Conservation (phyloP, 2,329 filamentous ascomycete genomes). For the Dendryphion nanum region DNA sequence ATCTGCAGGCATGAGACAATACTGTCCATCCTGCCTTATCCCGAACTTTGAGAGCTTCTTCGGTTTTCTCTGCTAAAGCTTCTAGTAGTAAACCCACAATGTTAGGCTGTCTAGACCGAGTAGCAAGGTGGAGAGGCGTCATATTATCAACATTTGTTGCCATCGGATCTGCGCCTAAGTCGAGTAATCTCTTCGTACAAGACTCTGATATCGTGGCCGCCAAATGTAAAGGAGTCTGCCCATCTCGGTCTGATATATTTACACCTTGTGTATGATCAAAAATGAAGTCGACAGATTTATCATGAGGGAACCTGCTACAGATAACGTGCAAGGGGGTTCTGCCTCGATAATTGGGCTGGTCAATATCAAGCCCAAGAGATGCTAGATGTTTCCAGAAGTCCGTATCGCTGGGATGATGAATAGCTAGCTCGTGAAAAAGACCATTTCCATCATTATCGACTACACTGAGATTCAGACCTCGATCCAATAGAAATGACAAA, state of each 20-base stretch:
- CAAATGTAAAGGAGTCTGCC: conserved; percentile 14
- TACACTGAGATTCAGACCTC: conserved; percentile 13
- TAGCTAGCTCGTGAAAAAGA: conserved; percentile 9
- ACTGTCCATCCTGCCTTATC: conserved; percentile 7
- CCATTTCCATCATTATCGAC: conserved; percentile 7
- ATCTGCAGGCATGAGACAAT: conserved; percentile 15
- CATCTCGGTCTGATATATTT: conserved; percentile 7
- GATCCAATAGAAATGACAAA: conserved; percentile 12
- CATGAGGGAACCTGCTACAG: neutral
- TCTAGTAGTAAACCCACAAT: conserved; percentile 28
- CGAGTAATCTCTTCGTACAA: conserved; percentile 28
- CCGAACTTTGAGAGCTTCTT: conserved; percentile 3
- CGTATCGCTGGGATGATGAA: neutral
- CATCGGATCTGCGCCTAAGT: conserved; percentile 37
- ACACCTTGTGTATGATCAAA: conserved; percentile 2
- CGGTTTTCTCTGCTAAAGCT: neutral
- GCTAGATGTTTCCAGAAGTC: conserved; percentile 5
- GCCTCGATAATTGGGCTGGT: conserved; percentile 17
- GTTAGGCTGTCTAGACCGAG: conserved; percentile 33
- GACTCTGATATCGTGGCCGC: conserved; percentile 15
- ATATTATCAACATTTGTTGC: conserved; percentile 32
- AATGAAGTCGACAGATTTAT: conserved; percentile 2
- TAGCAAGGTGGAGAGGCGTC: conserved; percentile 44
- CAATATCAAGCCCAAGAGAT: conserved; percentile 2
- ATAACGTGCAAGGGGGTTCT: conserved; percentile 19